Evolutionary conservation across 2,329 filamentous ascomycete genomes (phyloP), one percentile per base, ranked within the genome.

Genomic region (Xylariaceae sp.): DNA sequence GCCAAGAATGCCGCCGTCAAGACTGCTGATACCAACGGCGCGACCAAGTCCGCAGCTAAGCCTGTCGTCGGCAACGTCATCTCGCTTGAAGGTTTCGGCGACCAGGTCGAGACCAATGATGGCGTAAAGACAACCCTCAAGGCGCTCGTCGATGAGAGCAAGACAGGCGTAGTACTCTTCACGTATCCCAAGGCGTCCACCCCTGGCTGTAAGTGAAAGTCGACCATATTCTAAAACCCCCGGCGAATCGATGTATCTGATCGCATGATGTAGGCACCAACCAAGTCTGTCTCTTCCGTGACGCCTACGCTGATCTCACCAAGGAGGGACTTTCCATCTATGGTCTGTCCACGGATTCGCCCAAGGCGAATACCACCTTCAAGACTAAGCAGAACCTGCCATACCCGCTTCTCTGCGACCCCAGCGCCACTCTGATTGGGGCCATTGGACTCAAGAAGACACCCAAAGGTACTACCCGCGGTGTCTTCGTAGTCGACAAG

Each of bases 141-240:
- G 77, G 80, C 86, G 67, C 85, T 99, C 23, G 82, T 97, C 53
- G 88, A 91, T 55, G 83, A 88, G 71, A 96, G 92, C 82, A 87
- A 90, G 76, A 81, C 83, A 42, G 94, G 93, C 30, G 88, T 97
- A 49, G 90, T 96, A 39, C 78, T 97, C 35, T 97, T 99, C 75
- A 97, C 92, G 37, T 97, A 97, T 72, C 94, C 94, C 60, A 95
- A 89, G 77, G 94, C 94, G 10, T 94, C 89, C 34, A 99, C 94
- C 18, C 90, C 91, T 44, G 93, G 93, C 64, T 97, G 93, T 96
- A 85, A 84, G 90, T 78, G 35, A 47, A 58, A 23, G 30, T 53
- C 30, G 39, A 59, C 53, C 2, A 17, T 18, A 47, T 55, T 53
- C 6, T 37, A 1, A 45, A 10, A 42, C 13, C 34, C 15, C 53